Evolutionary conservation across 2,329 filamentous ascomycete genomes (phyloP).

Genomic region (Metarhizium rileyi): DNA sequence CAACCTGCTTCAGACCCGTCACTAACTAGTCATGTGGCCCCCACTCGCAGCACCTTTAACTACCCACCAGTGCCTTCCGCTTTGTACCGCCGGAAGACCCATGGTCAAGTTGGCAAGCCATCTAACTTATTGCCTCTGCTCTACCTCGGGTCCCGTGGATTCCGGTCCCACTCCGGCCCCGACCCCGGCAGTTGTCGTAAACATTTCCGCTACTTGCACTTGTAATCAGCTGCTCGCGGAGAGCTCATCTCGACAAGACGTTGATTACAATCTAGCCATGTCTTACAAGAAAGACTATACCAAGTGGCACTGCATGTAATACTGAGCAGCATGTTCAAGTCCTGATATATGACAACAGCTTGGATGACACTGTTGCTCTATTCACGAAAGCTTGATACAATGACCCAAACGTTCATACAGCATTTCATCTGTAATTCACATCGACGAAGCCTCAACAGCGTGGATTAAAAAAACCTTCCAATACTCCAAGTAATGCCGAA

Average conservation of each 20-base stretch:
- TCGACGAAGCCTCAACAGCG: not conserved
- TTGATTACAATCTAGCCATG: too few species aligned
- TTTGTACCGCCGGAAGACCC: too few species aligned
- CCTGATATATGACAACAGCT: not conserved
- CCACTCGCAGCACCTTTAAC: too few species aligned
- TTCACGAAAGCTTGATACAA: not conserved
- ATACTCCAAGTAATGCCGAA: not conserved
- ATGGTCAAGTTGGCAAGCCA: too few species aligned
- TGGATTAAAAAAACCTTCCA: not conserved
- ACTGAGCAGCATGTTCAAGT: too few species aligned
- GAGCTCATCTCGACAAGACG: too few species aligned
- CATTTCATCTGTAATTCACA: not conserved
- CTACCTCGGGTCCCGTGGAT: slow-evolving; percentile 7
- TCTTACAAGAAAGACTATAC: too few species aligned
- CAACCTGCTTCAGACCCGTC: not conserved
- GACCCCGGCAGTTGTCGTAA: not conserved
- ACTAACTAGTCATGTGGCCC: not conserved
- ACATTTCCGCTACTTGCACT: not conserved
- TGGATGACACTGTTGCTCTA: not conserved
- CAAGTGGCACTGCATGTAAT: too few species aligned
- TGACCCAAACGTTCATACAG: not conserved
- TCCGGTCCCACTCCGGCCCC: slow-evolving; percentile 4
- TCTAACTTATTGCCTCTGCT: not conserved
- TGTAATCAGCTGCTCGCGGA: too few species aligned
- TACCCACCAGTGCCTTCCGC: too few species aligned